Conservation (phyloP, 2,329 filamentous ascomycete genomes). For the Orbilia brochopaga region DNA sequence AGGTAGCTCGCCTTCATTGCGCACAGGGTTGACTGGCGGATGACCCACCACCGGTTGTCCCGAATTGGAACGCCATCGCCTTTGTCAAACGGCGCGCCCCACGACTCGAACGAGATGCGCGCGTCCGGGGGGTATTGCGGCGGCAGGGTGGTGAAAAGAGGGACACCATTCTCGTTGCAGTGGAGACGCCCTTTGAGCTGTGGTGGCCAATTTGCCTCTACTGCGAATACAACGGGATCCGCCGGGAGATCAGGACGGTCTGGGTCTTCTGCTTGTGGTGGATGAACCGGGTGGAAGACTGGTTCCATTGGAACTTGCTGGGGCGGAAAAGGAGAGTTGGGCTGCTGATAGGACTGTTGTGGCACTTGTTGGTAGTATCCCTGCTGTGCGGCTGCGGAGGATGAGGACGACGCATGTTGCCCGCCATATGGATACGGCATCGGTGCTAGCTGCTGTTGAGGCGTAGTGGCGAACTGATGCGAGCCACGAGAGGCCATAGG, state of each 20-base stretch:
- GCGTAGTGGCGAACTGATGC: background rate
- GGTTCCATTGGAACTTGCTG: conserved; percentile 17
- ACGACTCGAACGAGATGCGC: conserved; percentile 13
- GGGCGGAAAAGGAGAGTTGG: conserved; percentile 5
- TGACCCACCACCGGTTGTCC: background rate
- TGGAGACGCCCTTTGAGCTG: conserved; percentile 6
- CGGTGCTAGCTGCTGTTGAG: conserved; percentile 28
- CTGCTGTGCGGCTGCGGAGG: conserved; percentile 15
- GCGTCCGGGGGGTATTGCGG: conserved; percentile 14
- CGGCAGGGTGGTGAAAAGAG: conserved; percentile 18
- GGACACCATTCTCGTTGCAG: conserved; percentile 14
- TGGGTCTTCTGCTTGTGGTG: background rate
- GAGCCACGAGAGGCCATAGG: conserved; percentile 25
- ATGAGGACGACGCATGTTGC: conserved; percentile 12
- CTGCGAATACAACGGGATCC: conserved; percentile 8
- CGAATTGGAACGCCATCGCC: conserved; percentile 2
- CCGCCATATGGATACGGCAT: conserved; percentile 29
- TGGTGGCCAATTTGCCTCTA: conserved; percentile 11
- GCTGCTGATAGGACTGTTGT: conserved; percentile 17
- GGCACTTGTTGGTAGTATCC: conserved; percentile 13
- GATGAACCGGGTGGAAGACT: background rate
- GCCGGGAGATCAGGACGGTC: conserved; percentile 22
- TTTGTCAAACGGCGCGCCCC: conserved; percentile 9
- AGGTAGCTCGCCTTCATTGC: conserved; percentile 3
- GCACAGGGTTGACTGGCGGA: conserved; percentile 1